Evolutionary conservation across 148 eudicot genomes (phyloP).

Genomic region (Rhododendron griersonianum): DNA sequence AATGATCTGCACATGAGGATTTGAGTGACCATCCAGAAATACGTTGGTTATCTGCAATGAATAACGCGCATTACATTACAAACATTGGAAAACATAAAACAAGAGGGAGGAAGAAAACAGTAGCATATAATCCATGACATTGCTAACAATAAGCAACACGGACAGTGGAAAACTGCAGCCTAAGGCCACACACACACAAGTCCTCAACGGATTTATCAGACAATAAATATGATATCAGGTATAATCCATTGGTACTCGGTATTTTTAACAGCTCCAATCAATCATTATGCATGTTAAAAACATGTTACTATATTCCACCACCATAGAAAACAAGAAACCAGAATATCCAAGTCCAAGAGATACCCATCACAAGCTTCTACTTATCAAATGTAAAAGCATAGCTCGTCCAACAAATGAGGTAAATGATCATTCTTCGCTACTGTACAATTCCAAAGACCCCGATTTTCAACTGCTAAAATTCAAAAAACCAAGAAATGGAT

Average conservation of each 20-base stretch:
- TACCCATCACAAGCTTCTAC: neutral
- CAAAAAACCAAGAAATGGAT: neutral
- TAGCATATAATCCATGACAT: neutral
- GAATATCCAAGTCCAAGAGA: neutral
- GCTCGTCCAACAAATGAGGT: neutral
- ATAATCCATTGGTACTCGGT: neutral
- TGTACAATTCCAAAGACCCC: neutral
- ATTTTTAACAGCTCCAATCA: neutral
- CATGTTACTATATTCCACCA: neutral
- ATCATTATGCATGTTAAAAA: neutral
- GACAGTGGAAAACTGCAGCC: neutral
- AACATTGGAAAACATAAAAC: too few relatives aligned
- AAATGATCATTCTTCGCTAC: neutral
- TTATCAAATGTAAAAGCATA: neutral
- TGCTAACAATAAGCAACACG: neutral
- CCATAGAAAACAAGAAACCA: neutral
- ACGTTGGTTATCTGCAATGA: constrained; percentile 52
- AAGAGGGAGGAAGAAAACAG: neutral
- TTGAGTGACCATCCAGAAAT: constrained; percentile 73
- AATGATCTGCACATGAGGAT: constrained; percentile 45
- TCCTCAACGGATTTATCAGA: neutral
- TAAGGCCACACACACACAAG: neutral
- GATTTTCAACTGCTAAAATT: neutral
- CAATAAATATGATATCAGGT: neutral
- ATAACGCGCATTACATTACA: neutral